Conservation (phyloP, 2,329 filamentous ascomycete genomes). For the Fragosphaeria purpurea region DNA sequence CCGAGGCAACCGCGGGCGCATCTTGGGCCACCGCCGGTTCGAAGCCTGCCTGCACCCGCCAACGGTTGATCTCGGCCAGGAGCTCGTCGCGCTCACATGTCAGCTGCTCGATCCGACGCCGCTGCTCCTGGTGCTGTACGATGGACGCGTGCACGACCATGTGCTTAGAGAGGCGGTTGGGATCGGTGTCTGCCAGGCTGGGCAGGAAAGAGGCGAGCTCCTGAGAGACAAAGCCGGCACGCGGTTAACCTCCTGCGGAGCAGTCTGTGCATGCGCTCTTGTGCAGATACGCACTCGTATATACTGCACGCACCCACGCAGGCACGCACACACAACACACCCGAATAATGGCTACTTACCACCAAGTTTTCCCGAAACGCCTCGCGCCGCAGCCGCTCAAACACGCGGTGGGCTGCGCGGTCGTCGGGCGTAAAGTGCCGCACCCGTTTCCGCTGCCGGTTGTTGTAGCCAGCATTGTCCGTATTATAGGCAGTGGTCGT, state of each 20-base stretch:
- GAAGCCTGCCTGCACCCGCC: background rate
- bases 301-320: too few species aligned
- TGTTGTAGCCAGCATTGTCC: too few species aligned
- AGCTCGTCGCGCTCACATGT: constrained; percentile 4
- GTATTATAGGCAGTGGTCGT: too few species aligned
- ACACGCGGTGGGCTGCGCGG: constrained; percentile 7
- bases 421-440: constrained; percentile 8
- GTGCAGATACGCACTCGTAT: too few species aligned
- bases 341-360: background rate
- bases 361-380: constrained; percentile 8
- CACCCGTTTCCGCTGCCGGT: background rate
- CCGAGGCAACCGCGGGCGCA: too few species aligned
- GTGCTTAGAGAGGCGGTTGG: constrained; percentile 8
- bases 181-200: background rate
- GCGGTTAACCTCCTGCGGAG: background rate
- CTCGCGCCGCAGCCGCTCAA: constrained; percentile 7
- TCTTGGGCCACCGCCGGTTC: background rate
- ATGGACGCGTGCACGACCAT: constrained; percentile 8
- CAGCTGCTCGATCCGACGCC: background rate
- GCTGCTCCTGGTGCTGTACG: constrained; percentile 5
- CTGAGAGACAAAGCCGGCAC: background rate
- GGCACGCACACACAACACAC: background rate
- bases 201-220: constrained; percentile 5
- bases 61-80: constrained; percentile 1
- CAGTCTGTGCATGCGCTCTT: background rate